Base-by-base conservation (phyloP, 192 early-diverging fungal genomes). In the Coemansia nantahalensis region DNA sequence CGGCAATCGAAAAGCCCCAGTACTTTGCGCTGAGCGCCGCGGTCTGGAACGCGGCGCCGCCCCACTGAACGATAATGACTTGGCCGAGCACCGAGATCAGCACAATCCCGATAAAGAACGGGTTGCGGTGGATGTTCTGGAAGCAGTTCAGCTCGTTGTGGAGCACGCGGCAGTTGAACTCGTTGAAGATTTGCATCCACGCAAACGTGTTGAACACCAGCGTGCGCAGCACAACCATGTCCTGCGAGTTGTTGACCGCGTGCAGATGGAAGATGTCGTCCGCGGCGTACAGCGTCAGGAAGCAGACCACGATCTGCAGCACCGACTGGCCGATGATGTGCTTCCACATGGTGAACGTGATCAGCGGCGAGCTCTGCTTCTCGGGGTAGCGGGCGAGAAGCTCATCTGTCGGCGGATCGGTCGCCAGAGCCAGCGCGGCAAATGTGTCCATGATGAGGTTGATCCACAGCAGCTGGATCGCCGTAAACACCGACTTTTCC, bases 391-490 rank as follows among this genome's bases (percentile, higher is more conserved):
- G 85, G 28, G 94, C 77, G 23, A 99, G 80, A 21, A 99, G 62
- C n/a, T 87, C 88, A 5, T 63, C 61, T 1, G 86, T 89, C 1
- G 97, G 95, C 39, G 88, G 86, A 55, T 99, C 97, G 14, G 96
- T 97, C 5, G 96, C 95, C 32, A 97, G 82, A 1, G 95, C 97
- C 18, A 99, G 83, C 14, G 97, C 93, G 3, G 97, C 97, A 64
- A 99, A 81, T 1, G 94, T 94, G 79, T 99, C 95, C 97, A 99
- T 99, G 37, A 99, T 98, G 56, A 99, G 77, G 71, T 99, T 99
- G 40, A 99, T 91, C 95, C 95, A 99, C 44, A 99, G 75, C 39
- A 99, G 63, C 69, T 99, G 97, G 1, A 98, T 89, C 16, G 95
- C 95, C 1, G 91, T 92, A 55, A 99, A 79, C n/a, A 91, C 91